Evolutionary conservation across 1,284 basidiomycete species (phyloP), one percentile per base, ranked within the genome.

Genomic region (Ustilago hordei): DNA sequence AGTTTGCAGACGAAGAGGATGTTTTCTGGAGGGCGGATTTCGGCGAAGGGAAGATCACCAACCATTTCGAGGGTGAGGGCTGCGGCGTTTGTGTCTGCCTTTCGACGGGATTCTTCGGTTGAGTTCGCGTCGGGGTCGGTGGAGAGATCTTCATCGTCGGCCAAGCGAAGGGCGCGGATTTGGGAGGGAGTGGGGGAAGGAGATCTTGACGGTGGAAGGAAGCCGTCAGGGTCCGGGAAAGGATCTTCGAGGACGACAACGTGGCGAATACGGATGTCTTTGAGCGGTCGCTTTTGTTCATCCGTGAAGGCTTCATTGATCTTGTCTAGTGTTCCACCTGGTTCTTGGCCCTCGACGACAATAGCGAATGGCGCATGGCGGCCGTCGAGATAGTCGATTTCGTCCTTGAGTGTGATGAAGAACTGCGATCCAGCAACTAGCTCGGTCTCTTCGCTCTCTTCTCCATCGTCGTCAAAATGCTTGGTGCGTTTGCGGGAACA

Each of bases 61-160:
- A 99, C 96, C 95, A 99, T 99, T 86, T 99, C 97, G 56, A 99
- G 90, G 2, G 97, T 99, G 13, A 99, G 88, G 0, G 96, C 97
- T 45, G 95, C 95, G 0, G 95, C 95, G 2, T 91, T 91, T 0
- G 96, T 95, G 0, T 95, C 95, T 66, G 92, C 92, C 85, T 91
- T 90, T 12, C 95, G 91, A 12, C 93, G 90, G 55, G 90, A 88
- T 17, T 90, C 90, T 80, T 96, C 96, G 48, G 91, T 91, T 70
- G 94, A 92, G 73, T 95, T 93, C 75, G 94, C 93, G 0, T 92
- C 90, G 89, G 28, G 93, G 88, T 0, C 74, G 57, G 83, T 72
- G 45, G 77, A 76, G 15, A 83, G 53, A 4, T 79, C 73, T 38
- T 85, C 83, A 91, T 81, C 92, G 72, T 91, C 92, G 85, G 96